Percentiles rank a stretch among this genome's conserved stretches.
These are phyloP conservation scores for Aspergillus candidus DNA, from an alignment of 2,329 filamentous ascomycete species.

Conservation along the genomic window DNA sequence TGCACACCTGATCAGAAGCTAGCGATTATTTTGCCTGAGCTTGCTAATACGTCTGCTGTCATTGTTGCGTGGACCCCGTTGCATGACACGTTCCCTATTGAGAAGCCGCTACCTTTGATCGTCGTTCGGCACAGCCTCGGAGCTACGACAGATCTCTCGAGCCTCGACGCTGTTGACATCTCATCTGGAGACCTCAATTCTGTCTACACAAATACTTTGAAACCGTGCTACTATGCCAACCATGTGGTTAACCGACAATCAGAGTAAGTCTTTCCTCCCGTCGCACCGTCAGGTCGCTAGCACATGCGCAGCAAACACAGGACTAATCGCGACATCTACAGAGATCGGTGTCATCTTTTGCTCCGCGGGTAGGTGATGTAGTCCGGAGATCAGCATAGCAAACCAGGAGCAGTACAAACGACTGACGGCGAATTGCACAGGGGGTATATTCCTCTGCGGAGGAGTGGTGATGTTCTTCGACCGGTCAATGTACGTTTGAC, in stretches of 20 bases:
- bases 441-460: conserved; percentile 88
- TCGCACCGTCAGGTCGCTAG: neutral
- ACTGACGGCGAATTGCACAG: conserved; percentile 43
- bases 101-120: too few relatives aligned
- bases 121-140: too few relatives aligned
- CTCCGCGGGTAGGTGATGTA: conserved; percentile 72
- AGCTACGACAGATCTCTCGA: too few relatives aligned
- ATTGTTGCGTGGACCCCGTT: too few relatives aligned
- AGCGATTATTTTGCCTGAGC: too few relatives aligned
- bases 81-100: too few relatives aligned
- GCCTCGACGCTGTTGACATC: too few relatives aligned
- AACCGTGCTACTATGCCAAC: conserved; percentile 59
- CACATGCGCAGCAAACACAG: conserved; percentile 2
- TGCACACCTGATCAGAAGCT: too few relatives aligned
- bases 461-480: conserved; percentile 98
- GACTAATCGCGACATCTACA: conserved; percentile 38
- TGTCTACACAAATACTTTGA: neutral
- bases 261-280: conserved; percentile 59
- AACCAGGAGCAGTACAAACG: neutral
- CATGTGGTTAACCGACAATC: conserved; percentile 94
- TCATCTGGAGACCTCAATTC: neutral
- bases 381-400: neutral
- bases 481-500: conserved; percentile 69
- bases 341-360: conserved; percentile 98
- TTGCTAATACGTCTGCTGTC: too few relatives aligned